These are phyloP conservation scores for Cercospora janseana DNA, from an alignment of 2,329 filamentous ascomycete species.

Conservation along the genomic window DNA sequence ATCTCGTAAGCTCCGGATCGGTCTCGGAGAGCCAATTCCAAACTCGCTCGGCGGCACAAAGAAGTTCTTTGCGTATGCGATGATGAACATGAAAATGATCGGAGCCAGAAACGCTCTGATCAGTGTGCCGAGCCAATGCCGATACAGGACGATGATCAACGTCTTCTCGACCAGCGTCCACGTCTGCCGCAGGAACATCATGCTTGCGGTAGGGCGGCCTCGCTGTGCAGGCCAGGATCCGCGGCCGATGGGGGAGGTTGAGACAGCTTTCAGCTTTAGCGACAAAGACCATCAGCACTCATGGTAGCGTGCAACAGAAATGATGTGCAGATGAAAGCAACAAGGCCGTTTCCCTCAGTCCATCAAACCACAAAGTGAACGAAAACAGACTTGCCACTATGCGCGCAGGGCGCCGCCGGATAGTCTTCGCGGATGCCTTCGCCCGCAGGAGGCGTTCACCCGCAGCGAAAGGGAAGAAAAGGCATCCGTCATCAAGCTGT, in stretches of 20 bases:
- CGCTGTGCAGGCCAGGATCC: neutral
- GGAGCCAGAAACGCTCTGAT: constrained; percentile 57
- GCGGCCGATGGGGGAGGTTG: neutral
- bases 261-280: neutral
- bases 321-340: neutral
- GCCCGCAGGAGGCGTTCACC: neutral
- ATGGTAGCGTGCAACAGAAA: neutral
- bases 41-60: constrained; percentile 74
- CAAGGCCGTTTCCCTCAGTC: too few species aligned
- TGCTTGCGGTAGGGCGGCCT: constrained; percentile 2
- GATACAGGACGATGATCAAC: constrained; percentile 53
- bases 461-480: too few species aligned
- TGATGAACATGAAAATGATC: constrained; percentile 52
- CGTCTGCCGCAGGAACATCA: constrained; percentile 47
- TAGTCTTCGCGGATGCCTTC: too few species aligned
- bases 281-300: neutral
- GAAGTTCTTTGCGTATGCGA: constrained; percentile 67
- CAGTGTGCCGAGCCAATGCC: constrained; percentile 55
- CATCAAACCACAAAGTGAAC: too few species aligned
- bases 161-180: constrained; percentile 60
- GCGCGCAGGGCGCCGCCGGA: neutral
- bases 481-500: constrained; percentile 2
- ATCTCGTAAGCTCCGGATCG: constrained; percentile 63
- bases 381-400: too few species aligned
- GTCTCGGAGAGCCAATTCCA: constrained; percentile 64